Evolutionary conservation across 257 asterid genomes (phyloP).

Genomic region (Gynochthodes officinalis): DNA sequence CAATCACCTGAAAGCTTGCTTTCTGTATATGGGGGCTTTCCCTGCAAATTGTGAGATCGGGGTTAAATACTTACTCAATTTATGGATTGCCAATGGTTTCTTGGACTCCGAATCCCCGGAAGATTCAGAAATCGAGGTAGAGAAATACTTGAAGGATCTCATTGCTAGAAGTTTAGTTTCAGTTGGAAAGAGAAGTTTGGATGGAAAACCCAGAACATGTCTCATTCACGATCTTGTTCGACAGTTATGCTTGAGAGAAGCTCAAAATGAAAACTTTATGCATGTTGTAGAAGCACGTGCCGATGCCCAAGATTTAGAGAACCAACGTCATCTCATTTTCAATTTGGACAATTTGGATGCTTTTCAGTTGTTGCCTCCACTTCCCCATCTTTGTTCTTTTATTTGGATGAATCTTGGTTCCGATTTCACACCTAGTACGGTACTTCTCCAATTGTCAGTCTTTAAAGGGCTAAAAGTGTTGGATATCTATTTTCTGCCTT

Average conservation of each 20-base stretch:
- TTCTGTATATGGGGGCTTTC: conserved; percentile 35
- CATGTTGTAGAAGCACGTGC: not conserved
- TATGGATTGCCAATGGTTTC: conserved; percentile 44
- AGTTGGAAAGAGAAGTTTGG: conserved; percentile 19
- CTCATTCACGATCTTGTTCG: conserved; percentile 34
- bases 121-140: conserved; percentile 24
- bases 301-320: not conserved
- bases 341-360: conserved; percentile 16
- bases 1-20: conserved; percentile 30
- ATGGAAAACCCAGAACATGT: conserved; percentile 31
- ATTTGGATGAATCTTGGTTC: too few relatives aligned
- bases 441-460: conserved; percentile 11
- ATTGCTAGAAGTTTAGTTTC: conserved; percentile 30
- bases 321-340: conserved; percentile 15
- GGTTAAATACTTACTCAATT: conserved; percentile 19
- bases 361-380: conserved; percentile 9
- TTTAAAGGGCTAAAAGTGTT: conserved; percentile 31
- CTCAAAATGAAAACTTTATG: conserved; percentile 33
- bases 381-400: conserved; percentile 10
- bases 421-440: not conserved
- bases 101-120: not conserved
- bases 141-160: conserved; percentile 35
- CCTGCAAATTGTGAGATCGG: conserved; percentile 35
- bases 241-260: conserved; percentile 38
- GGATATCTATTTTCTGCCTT: conserved; percentile 23